These are phyloP conservation scores for Nepenthes mirabilis DNA, from an alignment of 148 eudicot genomes.

Conservation along the genomic window DNA sequence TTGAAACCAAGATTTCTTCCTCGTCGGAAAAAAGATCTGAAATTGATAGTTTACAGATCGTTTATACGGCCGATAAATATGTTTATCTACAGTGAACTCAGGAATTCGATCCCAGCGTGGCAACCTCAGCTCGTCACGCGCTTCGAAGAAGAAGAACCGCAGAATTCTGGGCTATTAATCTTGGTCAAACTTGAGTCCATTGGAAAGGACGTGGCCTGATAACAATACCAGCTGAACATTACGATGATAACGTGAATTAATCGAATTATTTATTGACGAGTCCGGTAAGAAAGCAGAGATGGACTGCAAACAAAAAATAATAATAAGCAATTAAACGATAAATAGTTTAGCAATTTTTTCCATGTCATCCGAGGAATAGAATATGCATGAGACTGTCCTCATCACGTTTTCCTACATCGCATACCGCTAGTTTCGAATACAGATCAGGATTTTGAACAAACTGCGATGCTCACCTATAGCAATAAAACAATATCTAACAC, in stretches of 20 bases:
- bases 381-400: slow-evolving; percentile 18
- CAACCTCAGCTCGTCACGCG: slow-evolving; percentile 17
- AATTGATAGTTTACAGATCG: background rate
- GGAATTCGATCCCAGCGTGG: slow-evolving; percentile 4
- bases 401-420: slow-evolving; percentile 16
- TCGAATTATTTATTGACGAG: background rate
- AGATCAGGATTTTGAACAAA: slow-evolving; percentile 1
- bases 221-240: slow-evolving; percentile 28
- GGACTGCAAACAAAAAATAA: slow-evolving; percentile 7
- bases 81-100: slow-evolving; percentile 1
- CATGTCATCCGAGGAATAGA: slow-evolving; percentile 19
- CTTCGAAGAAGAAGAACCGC: slow-evolving; percentile 14
- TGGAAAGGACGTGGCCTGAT: slow-evolving; percentile 19
- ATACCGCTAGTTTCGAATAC: slow-evolving; percentile 5
- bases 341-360: slow-evolving; percentile 6
- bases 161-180: slow-evolving; percentile 11
- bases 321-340: background rate
- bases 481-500: no score
- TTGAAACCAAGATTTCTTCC: slow-evolving; percentile 6
- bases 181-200: slow-evolving; percentile 43
- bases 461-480: background rate
- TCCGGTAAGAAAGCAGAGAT: slow-evolving; percentile 8
- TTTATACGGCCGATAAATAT: background rate
- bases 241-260: background rate
- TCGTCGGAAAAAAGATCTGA: slow-evolving; percentile 17